Evolutionary conservation across 805 yeast genomes (phyloP).

Genomic region (Vanderwaltozyma yarrowii): DNA sequence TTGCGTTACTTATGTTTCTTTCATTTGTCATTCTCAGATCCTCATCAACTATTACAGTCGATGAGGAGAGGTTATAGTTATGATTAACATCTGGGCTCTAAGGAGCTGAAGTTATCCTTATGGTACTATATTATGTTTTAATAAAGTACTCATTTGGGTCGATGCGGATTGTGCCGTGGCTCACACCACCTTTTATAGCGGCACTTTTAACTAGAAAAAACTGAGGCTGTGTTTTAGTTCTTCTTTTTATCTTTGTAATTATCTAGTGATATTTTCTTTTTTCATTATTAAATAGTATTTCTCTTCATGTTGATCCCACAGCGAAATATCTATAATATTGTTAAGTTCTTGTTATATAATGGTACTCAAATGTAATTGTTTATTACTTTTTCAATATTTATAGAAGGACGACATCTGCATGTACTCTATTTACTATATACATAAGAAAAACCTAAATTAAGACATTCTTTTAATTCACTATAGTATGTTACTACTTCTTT

Average conservation of each 20-base stretch:
- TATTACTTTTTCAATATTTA: no score
- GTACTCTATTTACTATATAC: no score
- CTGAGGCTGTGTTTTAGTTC: conserved; percentile 26
- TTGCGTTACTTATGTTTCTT: no score
- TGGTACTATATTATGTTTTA: neutral
- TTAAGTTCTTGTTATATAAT: neutral
- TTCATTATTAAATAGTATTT: neutral
- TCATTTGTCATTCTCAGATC: conserved; percentile 9
- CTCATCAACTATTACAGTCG: conserved; percentile 50
- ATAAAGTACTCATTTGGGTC: conserved; percentile 27
- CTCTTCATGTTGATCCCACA: no score
- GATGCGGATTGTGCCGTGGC: conserved; percentile 46
- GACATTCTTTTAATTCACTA: no score
- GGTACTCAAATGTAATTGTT: no score
- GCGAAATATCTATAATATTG: conserved; percentile 2
- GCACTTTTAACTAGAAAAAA: conserved; percentile 24
- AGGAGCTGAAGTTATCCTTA: conserved; percentile 3
- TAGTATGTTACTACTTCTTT: no score
- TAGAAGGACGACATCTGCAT: no score
- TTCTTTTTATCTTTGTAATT: no score
- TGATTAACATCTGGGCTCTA: conserved; percentile 10
- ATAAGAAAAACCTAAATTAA: no score
- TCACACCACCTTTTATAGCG: conserved; percentile 39
- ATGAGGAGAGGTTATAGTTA: conserved; percentile 37
- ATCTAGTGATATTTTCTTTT: no score